Evolutionary conservation across 139 green algal species (phyloP), one percentile per base, ranked within the genome.

Genomic region (Chlamydomonas incerta): DNA sequence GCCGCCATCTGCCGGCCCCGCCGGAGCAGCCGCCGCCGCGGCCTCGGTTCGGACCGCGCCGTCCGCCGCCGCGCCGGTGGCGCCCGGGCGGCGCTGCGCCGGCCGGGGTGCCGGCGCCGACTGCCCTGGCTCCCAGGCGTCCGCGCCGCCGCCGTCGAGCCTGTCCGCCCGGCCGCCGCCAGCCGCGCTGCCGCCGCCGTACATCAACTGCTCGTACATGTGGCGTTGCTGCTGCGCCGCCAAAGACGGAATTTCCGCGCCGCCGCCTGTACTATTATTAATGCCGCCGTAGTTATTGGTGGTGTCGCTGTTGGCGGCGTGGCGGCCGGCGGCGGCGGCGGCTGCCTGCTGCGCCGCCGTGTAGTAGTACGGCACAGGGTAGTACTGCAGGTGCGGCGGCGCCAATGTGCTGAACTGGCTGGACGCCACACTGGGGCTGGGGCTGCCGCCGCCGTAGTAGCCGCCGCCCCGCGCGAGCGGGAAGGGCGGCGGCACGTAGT

Each of bases 381-480:
- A 85, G 79, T 76, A 85, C 66, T 85, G 79, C 65, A 75, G 37
- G 79, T 85, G 57, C 79, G 65, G 79, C 67, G 79, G 29, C 46
- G 79, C 9, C 21, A 85, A 47, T 33, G 67, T 69, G 0, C 33
- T 62, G 46, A 85, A 85, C 31, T 85, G 79, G 79, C 79, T 85
- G 21, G 79, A 85, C 13, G 79, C 79, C 9, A 85, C 79, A 47
- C 79, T 85, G 10, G 79, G 79, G n/a, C 35, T n/a, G 20, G 79
- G 79, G 47, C 79, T 75, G 41, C 3, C 0, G 18, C 65, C 65
- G 10, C 65, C 79, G 65, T 35, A 28, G 20, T 58, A 35, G 23
- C 57, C 50, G 8, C 8, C 50, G 9, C n/a, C n/a, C n/a, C 41
- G 41, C 41, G 41, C 41, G 41, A 50, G 41, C 6, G 41, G 41